Base-by-base conservation (phyloP, 208 protist genomes). In the Crithidia bombi region DNA sequence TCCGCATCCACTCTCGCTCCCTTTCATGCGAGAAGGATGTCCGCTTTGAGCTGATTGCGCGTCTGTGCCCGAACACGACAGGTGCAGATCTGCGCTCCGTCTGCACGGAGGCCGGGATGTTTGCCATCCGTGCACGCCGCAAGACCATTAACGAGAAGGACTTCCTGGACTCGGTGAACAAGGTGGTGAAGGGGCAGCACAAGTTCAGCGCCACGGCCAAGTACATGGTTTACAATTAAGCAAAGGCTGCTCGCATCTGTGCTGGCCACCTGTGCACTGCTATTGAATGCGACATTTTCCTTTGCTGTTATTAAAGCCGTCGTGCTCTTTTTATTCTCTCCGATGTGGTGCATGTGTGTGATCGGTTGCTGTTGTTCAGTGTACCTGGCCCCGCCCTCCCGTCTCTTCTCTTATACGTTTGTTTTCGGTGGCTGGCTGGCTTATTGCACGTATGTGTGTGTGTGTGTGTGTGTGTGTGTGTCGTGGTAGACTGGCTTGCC, bases 41-140 rank as follows among this genome's bases (percentile, higher is more conserved):
- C 74, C 91, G 99, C 15, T 99, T 99, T 66, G 99, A 99, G 78
- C 88, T 99, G 0, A 94, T 99, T 52, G 98, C 99, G 10, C 90
- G 99, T 12, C 87, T 99, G 11, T 99, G 98, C 87, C 98, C 98
- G 28, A 99, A 99, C 81, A 85, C 92, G 0, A 99, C 98, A 3
- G 99, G 97, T 43, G 98, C 98, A 11, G 99, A 99, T 77, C 83
- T 99, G 58, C 83, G 96, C 32, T 97, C 90, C 0, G 98, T 99
- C 14, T 99, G 99, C 85, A 99, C 99, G 19, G 99, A 99, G 90
- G 99, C 99, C 2, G 99, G 99, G 38, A 99, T 99, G 99, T 99
- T 99, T 79, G 99, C 99, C 33, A 99, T 99, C 59, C 91, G 99
- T 36, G 98, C 97, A 4, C 86, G 98, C 21, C 89, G 98, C 74